Base-by-base conservation (phyloP, 2,329 filamentous ascomycete species). In the Ophiocordyceps camponoti-leonardi region DNA sequence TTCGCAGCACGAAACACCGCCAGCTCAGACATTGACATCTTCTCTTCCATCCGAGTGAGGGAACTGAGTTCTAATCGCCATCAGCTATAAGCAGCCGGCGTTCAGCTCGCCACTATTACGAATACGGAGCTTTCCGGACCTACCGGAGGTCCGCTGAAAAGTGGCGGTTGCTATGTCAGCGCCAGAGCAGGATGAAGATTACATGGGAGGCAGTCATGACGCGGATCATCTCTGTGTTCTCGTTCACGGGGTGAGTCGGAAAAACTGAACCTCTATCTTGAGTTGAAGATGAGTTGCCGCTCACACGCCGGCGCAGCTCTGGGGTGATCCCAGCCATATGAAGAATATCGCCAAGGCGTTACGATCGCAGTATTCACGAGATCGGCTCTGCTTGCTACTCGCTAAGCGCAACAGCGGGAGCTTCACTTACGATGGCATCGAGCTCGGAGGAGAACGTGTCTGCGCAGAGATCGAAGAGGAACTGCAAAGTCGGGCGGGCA, bases 281-380 rank as follows among this genome's bases (percentile, higher is more conserved):
- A 16, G 13, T 16, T 14, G 40, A 6, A 42, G 23, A 19, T 4
- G 14, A 12, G 11, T 12, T 14, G 26, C 23, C 41, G 26, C 41
- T 42, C 16, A 42, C 8, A 8, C 12, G 23, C 18, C 12, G 23
- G 16, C 41, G 5, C 26, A 85, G 64, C 70, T 88, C 51, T 90
- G 85, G 85, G 85, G 85, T 19, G 85, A 86, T 51, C 85, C 85
- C 1, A 68, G 69, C 43, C 83, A 92, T 61, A 74, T 90, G 62
- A 69, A 69, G 49, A 78, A 75, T 46, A 68, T 90, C 48, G 80
- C 79, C 47, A 77, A 78, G 50, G 68, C 73, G 10, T 64, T 92
- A 8, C 75, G 79, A 49, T 70, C 72, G 23, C 66, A 73, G 48
- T 70, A 82, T 56, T 59, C 77, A 1, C 67, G 73, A 50, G 79